A percentile compares a stretch with the other conserved stretches of the same genome.
Conservation (phyloP, 306 rosid species). For the Coriaria nepalensis region DNA sequence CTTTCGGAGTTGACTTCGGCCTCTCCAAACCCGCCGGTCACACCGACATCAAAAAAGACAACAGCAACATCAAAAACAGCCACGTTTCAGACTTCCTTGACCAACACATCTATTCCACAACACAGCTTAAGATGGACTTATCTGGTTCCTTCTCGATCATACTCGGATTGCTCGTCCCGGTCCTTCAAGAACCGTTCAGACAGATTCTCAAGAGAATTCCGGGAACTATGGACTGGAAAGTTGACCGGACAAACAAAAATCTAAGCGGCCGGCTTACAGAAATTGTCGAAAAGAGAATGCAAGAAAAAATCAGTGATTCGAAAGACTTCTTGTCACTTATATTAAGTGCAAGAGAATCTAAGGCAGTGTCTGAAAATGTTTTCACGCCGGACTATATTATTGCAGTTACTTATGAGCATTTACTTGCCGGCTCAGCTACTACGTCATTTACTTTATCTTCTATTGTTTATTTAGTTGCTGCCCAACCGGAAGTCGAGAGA, state of each 20-base stretch:
- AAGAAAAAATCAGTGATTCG: conserved; percentile 26
- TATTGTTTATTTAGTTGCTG: conserved; percentile 64
- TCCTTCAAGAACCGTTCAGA: conserved; percentile 73
- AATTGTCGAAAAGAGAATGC: conserved; percentile 53
- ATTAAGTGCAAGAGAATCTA: conserved; percentile 59
- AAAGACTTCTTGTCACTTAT: conserved; percentile 77
- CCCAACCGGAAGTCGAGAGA: conserved; percentile 64
- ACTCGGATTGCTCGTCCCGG: conserved; percentile 61
- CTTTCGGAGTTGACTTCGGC: conserved; percentile 83
- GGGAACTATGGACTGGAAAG: conserved; percentile 84
- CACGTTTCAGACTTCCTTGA: conserved; percentile 69
- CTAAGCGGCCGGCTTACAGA: conserved; percentile 53
- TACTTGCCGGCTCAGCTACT: conserved; percentile 88
- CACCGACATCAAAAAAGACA: conserved; percentile 1
- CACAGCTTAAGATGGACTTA: conserved; percentile 84
- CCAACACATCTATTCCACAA: conserved; percentile 70
- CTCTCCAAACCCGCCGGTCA: conserved; percentile 37
- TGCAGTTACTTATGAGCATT: conserved; percentile 81
- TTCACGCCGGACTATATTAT: conserved; percentile 61
- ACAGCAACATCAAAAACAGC: neutral
- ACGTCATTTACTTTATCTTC: conserved; percentile 73
- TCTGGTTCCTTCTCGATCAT: conserved; percentile 88
- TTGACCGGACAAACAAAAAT: conserved; percentile 43
- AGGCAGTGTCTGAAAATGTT: conserved; percentile 30
- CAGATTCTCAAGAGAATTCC: conserved; percentile 76